Evolutionary conservation across 768 basidiomycete genomes (phyloP).

Genomic region (Pilatotrama ljubarskyi): DNA sequence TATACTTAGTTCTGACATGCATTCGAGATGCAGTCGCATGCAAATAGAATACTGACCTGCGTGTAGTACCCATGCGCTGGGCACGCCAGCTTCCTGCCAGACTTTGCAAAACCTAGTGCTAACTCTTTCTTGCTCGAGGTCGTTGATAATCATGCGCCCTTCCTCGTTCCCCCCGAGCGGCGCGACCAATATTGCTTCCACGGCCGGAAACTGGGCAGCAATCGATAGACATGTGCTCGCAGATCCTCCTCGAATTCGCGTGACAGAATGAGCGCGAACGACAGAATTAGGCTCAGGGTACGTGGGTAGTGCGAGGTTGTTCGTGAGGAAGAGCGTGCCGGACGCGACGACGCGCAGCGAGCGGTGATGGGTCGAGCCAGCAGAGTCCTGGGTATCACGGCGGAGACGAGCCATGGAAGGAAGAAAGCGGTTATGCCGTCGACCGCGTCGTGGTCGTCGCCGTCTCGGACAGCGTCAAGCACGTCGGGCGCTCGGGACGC

Average conservation of each 20-base stretch:
- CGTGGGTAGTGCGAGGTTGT: conserved; percentile 61
- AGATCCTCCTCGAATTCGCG: conserved; percentile 67
- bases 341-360: conserved; percentile 76
- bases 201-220: conserved; percentile 66
- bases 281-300: conserved; percentile 60
- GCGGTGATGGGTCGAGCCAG: conserved; percentile 14
- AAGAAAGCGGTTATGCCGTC: not conserved
- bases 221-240: conserved; percentile 70
- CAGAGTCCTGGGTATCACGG: conserved; percentile 29
- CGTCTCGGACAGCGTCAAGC: conserved; percentile 10
- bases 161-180: conserved; percentile 74
- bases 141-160: conserved; percentile 58
- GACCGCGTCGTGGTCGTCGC: conserved; percentile 9
- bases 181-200: conserved; percentile 71
- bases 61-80: conserved; percentile 80
- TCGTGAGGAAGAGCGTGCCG: conserved; percentile 79
- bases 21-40: no score
- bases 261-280: conserved; percentile 71
- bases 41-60: conserved; percentile 46
- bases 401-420: conserved; percentile 32
- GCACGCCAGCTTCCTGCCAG: conserved; percentile 71
- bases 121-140: conserved; percentile 67
- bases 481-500: not conserved
- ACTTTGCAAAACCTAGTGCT: conserved; percentile 74
- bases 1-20: no score